Percentiles rank a stretch among this genome's conserved stretches.
Conservation (phyloP, 148 eudicot species). For the Rhododendron mucronatum region DNA sequence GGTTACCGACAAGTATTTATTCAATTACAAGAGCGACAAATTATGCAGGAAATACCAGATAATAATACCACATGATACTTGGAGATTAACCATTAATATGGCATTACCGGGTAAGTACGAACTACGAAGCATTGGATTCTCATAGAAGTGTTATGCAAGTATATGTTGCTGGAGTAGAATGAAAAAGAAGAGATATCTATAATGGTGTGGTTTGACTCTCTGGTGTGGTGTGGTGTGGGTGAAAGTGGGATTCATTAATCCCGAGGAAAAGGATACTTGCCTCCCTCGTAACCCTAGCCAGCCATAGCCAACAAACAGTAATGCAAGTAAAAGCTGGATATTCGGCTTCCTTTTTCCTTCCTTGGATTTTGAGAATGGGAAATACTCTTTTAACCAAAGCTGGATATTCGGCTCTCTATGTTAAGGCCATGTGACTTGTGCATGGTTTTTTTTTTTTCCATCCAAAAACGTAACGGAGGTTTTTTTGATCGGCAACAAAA, state of each 20-base stretch:
- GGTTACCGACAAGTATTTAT: too few species aligned
- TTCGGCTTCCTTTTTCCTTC: neutral
- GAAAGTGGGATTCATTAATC: constrained; percentile 24
- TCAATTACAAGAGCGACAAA: too few species aligned
- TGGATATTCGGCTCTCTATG: neutral
- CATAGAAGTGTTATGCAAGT: neutral
- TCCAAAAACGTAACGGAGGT: neutral
- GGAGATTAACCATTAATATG: too few species aligned
- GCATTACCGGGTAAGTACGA: neutral
- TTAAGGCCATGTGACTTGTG: neutral
- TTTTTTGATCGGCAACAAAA: too few species aligned
- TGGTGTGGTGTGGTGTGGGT: constrained; percentile 17
- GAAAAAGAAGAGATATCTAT: constrained; percentile 7
- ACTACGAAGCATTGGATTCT: neutral
- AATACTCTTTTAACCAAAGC: neutral
- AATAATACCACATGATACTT: too few species aligned
- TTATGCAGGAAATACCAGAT: too few species aligned
- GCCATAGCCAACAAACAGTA: neutral
- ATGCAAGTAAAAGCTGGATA: neutral
- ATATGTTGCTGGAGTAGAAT: neutral
- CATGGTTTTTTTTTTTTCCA: neutral
- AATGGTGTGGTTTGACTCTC: constrained; percentile 25
- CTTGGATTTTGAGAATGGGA: neutral
- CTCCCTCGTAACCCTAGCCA: neutral
- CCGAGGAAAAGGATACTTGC: constrained; percentile 13